A percentile compares a stretch with the other conserved stretches of the same genome.
Evolutionary conservation across 2,329 filamentous ascomycete genomes (phyloP).

Genomic region (Cladosporium halotolerans): DNA sequence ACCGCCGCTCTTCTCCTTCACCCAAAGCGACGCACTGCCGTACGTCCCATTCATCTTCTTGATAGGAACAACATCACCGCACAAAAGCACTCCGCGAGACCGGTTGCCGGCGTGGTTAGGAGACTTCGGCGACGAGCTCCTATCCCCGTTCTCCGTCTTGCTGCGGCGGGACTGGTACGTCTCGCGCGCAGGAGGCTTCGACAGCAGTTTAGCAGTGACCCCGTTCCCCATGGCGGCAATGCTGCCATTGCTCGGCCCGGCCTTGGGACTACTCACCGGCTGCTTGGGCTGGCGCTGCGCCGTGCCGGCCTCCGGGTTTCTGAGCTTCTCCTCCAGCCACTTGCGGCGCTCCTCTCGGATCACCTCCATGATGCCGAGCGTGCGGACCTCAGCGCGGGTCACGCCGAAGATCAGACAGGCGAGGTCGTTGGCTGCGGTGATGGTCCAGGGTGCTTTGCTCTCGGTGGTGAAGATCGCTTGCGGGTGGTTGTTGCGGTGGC

Average conservation of each 20-base stretch:
- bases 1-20: constrained; percentile 91
- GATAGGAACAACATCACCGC: constrained; percentile 96
- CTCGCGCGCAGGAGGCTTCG: constrained; percentile 64
- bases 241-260: constrained; percentile 22
- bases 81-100: constrained; percentile 82
- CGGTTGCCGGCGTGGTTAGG: constrained; percentile 64
- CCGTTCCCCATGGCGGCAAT: constrained; percentile 65
- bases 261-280: constrained; percentile 28
- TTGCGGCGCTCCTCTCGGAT: constrained; percentile 81
- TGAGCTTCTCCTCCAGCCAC: constrained; percentile 84
- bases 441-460: constrained; percentile 83
- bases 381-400: constrained; percentile 89
- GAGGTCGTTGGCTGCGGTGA: constrained; percentile 90
- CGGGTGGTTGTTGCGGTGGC: constrained; percentile 84
- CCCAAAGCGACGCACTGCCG: constrained; percentile 92
- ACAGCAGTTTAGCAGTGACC: constrained; percentile 81
- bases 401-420: constrained; percentile 98
- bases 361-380: constrained; percentile 90
- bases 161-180: constrained; percentile 51
- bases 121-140: constrained; percentile 42
- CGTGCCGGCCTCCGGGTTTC: constrained; percentile 49
- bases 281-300: constrained; percentile 16
- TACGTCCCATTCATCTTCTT: constrained; percentile 89
- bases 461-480: constrained; percentile 99
- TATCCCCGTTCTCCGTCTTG: constrained; percentile 57